These are phyloP conservation scores for Fusarium decemcellulare DNA, from an alignment of 2,329 filamentous ascomycete genomes.

Conservation along the genomic window DNA sequence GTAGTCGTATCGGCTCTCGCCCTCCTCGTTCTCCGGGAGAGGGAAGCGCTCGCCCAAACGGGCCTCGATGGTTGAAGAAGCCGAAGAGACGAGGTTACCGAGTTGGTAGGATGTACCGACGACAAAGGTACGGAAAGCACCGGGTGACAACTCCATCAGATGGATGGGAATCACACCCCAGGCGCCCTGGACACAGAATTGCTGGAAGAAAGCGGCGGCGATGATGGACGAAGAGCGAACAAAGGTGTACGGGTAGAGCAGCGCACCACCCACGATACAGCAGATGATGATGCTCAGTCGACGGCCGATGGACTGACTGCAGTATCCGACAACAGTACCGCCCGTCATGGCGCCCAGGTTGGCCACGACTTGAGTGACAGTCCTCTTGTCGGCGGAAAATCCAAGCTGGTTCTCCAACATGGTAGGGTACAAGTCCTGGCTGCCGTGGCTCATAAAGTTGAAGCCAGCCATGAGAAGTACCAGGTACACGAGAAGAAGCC, in stretches of 20 bases:
- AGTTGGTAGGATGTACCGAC: conserved; percentile 83
- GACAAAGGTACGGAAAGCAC: conserved; percentile 80
- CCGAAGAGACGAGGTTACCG: conserved; percentile 79
- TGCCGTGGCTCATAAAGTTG: conserved; percentile 91
- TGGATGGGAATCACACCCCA: conserved; percentile 86
- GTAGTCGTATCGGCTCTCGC: conserved; percentile 75
- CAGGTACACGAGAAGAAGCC: conserved; percentile 84
- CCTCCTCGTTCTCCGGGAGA: conserved; percentile 68
- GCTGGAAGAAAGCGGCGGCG: conserved; percentile 87
- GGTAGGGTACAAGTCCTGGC: conserved; percentile 73
- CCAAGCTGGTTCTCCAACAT: conserved; percentile 70
- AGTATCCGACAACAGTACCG: conserved; percentile 77
- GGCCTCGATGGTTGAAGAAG: conserved; percentile 82
- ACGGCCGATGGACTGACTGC: conserved; percentile 78
- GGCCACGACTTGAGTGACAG: conserved; percentile 79
- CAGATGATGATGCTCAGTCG: conserved; percentile 78
- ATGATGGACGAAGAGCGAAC: conserved; percentile 74
- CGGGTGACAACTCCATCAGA: conserved; percentile 82
- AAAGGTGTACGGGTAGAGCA: conserved; percentile 89
- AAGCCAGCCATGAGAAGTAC: conserved; percentile 92
- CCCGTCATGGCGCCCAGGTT: conserved; percentile 80
- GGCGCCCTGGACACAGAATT: conserved; percentile 83
- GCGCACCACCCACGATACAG: conserved; percentile 76
- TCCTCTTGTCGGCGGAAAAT: conserved; percentile 69
- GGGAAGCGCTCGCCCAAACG: conserved; percentile 83